These are phyloP conservation scores for Carex parvula DNA, from an alignment of 176 grass and related monocot genomes.

Conservation along the genomic window DNA sequence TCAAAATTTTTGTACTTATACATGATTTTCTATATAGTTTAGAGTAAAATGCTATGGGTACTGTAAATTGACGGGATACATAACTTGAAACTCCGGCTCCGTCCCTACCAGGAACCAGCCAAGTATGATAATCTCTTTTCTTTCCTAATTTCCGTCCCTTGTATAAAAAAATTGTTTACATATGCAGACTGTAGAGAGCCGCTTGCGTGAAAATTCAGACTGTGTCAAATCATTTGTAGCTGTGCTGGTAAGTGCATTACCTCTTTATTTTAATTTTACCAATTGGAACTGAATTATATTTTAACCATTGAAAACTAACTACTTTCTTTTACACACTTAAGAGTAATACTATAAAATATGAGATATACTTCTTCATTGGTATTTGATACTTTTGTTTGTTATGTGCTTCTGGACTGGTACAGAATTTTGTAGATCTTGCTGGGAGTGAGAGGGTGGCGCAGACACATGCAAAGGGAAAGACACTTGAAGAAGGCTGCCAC, in stretches of 20 bases:
- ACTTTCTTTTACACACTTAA: not conserved
- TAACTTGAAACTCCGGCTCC: too few relatives aligned
- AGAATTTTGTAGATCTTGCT: conserved; percentile 99
- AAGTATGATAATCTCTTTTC: not conserved
- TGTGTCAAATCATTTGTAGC: conserved; percentile 96
- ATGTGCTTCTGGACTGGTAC: conserved; percentile 10
- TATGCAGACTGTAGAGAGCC: conserved; percentile 72
- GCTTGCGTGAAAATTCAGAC: conserved; percentile 66
- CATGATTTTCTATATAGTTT: too few relatives aligned
- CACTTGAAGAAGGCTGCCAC: conserved; percentile 88
- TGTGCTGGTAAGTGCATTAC: conserved; percentile 54
- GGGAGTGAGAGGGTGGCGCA: conserved; percentile 93
- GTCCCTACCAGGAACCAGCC: not conserved
- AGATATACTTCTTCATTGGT: not conserved
- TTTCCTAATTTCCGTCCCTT: not conserved
- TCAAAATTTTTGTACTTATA: too few relatives aligned
- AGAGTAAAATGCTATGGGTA: too few relatives aligned
- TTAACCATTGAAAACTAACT: not conserved
- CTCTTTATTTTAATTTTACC: not conserved
- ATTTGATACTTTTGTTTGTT: conserved; percentile 25
- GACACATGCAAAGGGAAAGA: conserved; percentile 82
- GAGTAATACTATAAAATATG: not conserved
- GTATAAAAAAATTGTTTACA: not conserved
- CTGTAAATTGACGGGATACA: too few relatives aligned
- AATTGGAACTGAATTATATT: not conserved